Evolutionary conservation across 2,329 filamentous ascomycete species (phyloP).

Genomic region (Pyricularia pennisetigena): DNA sequence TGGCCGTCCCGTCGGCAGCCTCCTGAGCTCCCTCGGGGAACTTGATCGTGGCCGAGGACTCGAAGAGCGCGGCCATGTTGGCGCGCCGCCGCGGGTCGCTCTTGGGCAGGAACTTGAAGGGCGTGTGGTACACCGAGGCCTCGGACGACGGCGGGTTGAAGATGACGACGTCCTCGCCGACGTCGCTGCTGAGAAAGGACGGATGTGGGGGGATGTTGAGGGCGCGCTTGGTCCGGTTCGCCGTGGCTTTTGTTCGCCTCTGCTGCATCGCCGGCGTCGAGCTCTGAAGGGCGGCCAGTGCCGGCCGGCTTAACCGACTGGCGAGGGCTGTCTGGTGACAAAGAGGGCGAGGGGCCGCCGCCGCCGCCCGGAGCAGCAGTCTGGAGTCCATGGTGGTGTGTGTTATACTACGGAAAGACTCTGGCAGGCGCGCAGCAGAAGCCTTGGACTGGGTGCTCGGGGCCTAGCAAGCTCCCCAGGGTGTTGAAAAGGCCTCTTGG

Average conservation of each 20-base stretch:
- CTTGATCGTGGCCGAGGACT: conserved; percentile 10
- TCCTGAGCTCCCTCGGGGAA: background rate
- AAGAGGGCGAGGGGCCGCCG: background rate
- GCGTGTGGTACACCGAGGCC: conserved; percentile 51
- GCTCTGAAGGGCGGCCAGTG: background rate
- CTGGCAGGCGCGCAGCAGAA: background rate
- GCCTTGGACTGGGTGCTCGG: background rate
- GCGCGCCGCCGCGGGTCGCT: conserved; percentile 42
- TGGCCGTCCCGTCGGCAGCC: conserved; percentile 7
- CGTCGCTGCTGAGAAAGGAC: conserved; percentile 37
- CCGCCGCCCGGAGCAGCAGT: background rate
- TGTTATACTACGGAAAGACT: background rate
- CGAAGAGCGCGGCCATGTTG: conserved; percentile 34
- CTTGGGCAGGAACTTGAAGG: conserved; percentile 54
- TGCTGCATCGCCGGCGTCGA: conserved; percentile 1
- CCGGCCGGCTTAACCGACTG: background rate
- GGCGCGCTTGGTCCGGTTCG: conserved; percentile 42
- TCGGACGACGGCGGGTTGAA: conserved; percentile 38
- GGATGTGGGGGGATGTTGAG: conserved; percentile 52
- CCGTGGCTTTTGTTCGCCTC: conserved; percentile 28
- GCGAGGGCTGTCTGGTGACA: background rate
- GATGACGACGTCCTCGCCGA: conserved; percentile 30
- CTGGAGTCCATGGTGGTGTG: background rate
- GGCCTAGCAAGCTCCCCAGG: background rate
- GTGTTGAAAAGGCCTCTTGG: background rate